Evolutionary conservation across 2,329 filamentous ascomycete species (phyloP), one percentile per base, ranked within the genome.

Genomic region (Talaromyces sp.): DNA sequence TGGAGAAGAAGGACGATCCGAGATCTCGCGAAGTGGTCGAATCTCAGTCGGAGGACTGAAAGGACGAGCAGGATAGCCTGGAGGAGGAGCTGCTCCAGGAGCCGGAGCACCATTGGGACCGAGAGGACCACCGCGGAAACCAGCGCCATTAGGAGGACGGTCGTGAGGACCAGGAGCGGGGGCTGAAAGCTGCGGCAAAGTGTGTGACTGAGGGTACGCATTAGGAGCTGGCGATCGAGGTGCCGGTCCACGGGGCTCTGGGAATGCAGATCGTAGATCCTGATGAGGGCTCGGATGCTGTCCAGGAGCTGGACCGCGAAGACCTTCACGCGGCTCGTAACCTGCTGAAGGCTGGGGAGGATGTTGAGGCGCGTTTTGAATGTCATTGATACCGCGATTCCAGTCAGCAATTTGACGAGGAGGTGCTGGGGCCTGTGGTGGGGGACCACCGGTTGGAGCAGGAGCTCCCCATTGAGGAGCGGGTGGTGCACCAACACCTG

Each of bases 381-480:
- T 88, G 68, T 95, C 92, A 67, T 90, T 91, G 67, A 96, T 85
- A 65, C 91, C 85, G 61, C 86, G 84, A 69, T 84, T 85, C 85
- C 86, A 89, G 69, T 87, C 86, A 66, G 81, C 78, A 67, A 83
- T 83, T 67, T 86, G 84, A 27, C 85, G 86, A 19, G 88, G 85
- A 64, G 89, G 89, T 39, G 89, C 89, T 66, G 86, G 89, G 45
- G 86, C 85, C 70, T 85, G 85, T 66, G 85, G 80, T 75, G 78
- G 77, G 47, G 78, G 75, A 39, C 76, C 78, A 37, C 77, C 78
- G 52, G 75, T 79, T 37, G 75, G 78, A 67, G 88, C 86, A 58
- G 92, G 91, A 66, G 89, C 90, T 68, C 91, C 91, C 94, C 94
- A 98, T 76, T 96, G 91, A 68, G 93, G 93, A 61, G 90, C 90